These are phyloP conservation scores for Claviceps sp. DNA, from an alignment of 2,329 filamentous ascomycete species.

Conservation along the genomic window DNA sequence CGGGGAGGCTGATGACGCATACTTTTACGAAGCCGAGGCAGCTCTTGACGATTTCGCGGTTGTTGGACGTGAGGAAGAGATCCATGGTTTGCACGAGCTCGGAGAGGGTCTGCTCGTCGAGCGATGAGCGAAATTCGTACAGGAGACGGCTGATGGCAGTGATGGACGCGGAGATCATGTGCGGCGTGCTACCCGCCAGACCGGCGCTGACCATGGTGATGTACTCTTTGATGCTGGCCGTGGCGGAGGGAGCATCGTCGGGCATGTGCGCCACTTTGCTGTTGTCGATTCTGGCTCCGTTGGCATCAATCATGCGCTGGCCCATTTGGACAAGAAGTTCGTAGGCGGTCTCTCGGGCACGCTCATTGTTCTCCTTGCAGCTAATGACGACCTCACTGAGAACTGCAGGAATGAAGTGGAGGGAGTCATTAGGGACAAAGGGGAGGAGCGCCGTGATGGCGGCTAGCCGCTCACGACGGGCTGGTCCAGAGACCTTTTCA, in stretches of 20 bases:
- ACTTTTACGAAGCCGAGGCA: slow-evolving; percentile 96
- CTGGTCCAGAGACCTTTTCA: slow-evolving; percentile 76
- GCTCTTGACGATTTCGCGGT: slow-evolving; percentile 89
- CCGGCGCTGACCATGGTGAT: slow-evolving; percentile 97
- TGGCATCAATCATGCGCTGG: slow-evolving; percentile 54
- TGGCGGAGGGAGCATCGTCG: slow-evolving; percentile 58
- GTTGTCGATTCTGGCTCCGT: slow-evolving; percentile 67
- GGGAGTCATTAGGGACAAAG: slow-evolving; percentile 59
- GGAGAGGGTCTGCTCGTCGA: slow-evolving; percentile 56
- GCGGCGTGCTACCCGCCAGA: slow-evolving; percentile 79
- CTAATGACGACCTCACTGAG: slow-evolving; percentile 91
- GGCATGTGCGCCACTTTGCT: slow-evolving; percentile 81
- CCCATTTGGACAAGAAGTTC: slow-evolving; percentile 83
- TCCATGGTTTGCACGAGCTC: slow-evolving; percentile 93
- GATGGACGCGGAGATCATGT: slow-evolving; percentile 97
- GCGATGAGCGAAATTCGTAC: slow-evolving; percentile 68
- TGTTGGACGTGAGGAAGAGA: slow-evolving; percentile 90
- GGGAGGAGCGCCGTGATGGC: slow-evolving; percentile 72
- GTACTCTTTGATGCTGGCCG: slow-evolving; percentile 82
- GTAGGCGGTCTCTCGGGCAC: slow-evolving; percentile 78
- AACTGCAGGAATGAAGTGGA: slow-evolving; percentile 87
- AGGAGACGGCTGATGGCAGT: slow-evolving; percentile 87
- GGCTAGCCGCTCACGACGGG: slow-evolving; percentile 71
- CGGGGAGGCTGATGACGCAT: slow-evolving; percentile 73
- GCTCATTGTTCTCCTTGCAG: slow-evolving; percentile 96